These are phyloP conservation scores for Xylaria sp. DNA, from an alignment of 2,329 filamentous ascomycete genomes.

Conservation along the genomic window DNA sequence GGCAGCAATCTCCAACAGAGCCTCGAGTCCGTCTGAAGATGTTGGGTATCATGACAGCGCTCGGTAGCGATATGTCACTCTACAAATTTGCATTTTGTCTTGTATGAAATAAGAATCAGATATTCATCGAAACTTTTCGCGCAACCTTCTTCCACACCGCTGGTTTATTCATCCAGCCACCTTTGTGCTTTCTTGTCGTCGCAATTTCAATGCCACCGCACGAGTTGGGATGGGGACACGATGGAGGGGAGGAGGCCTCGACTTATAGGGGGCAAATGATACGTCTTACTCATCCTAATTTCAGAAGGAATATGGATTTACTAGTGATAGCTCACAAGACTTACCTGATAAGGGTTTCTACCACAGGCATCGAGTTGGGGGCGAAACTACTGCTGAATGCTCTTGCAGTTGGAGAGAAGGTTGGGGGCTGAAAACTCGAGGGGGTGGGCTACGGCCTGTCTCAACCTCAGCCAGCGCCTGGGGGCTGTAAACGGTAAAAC, in stretches of 20 bases:
- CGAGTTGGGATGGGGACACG: not conserved
- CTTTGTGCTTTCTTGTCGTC: too few species aligned
- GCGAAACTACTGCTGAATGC: not conserved
- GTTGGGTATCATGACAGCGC: too few species aligned
- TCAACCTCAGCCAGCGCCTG: not conserved
- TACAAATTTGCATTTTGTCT: too few species aligned
- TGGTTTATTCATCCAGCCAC: too few species aligned
- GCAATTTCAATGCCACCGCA: too few species aligned
- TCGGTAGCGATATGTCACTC: not conserved
- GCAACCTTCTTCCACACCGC: too few species aligned
- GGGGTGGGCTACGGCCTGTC: not conserved
- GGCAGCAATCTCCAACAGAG: too few species aligned
- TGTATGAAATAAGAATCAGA: too few species aligned
- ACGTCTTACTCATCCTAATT: not conserved
- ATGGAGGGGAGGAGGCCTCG: slow-evolving; percentile 4
- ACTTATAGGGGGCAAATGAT: not conserved
- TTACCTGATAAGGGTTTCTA: too few species aligned
- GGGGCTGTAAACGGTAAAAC: slow-evolving; percentile 3
- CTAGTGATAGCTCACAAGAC: not conserved
- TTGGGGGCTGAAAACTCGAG: slow-evolving; percentile 11
- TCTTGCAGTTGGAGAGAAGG: not conserved
- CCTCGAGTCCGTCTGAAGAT: too few species aligned
- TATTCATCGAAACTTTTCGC: too few species aligned
- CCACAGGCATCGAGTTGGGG: slow-evolving; percentile 5
- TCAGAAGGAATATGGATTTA: not conserved